Percentiles rank a stretch among this genome's conserved stretches.
These are phyloP conservation scores for Cyclostephanos tholiformis DNA, from an alignment of 108 stramenopile species.

Conservation along the genomic window DNA sequence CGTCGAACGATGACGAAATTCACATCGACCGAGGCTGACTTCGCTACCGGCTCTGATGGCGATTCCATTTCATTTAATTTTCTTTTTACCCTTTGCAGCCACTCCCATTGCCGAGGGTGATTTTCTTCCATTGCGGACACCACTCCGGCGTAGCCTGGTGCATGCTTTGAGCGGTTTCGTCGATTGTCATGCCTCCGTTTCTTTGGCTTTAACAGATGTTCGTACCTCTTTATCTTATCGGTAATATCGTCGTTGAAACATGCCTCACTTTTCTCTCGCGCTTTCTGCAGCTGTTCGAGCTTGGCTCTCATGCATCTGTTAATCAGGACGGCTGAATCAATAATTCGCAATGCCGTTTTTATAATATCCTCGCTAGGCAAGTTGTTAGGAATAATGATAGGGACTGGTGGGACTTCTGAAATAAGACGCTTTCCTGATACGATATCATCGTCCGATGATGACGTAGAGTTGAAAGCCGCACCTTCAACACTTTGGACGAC, in stretches of 20 bases:
- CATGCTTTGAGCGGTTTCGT: neutral
- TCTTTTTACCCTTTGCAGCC: slow-evolving; percentile 16
- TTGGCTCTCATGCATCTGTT: slow-evolving; percentile 16
- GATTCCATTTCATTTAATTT: neutral
- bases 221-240: slow-evolving; percentile 21
- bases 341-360: slow-evolving; percentile 31
- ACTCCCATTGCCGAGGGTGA: slow-evolving; percentile 23
- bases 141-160: neutral
- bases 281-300: neutral
- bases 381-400: neutral
- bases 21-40: neutral
- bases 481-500: slow-evolving; percentile 11
- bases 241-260: neutral
- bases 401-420: neutral
- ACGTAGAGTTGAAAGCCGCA: neutral
- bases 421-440: neutral
- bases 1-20: slow-evolving; percentile 20
- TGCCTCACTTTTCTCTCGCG: neutral
- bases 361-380: slow-evolving; percentile 14
- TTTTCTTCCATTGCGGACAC: slow-evolving; percentile 31
- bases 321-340: slow-evolving; percentile 19
- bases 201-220: slow-evolving; percentile 22
- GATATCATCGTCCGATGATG: neutral
- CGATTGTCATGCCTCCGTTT: neutral
- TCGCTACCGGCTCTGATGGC: neutral